These are phyloP conservation scores for Lecanoromycetidae sp. DNA, from an alignment of 2,329 filamentous ascomycete genomes.

Conservation along the genomic window DNA sequence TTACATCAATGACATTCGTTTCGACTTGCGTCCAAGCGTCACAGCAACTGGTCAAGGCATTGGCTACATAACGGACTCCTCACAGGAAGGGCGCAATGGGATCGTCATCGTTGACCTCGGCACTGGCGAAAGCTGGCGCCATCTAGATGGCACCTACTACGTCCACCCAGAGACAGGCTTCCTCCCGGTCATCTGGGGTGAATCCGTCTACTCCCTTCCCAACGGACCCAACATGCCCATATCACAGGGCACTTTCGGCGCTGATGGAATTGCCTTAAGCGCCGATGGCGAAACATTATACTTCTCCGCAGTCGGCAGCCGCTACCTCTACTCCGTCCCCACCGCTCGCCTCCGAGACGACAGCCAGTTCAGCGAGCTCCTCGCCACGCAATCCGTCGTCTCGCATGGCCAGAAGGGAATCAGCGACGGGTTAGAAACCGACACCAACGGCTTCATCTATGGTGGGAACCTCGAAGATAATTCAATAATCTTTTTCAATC, in stretches of 20 bases:
- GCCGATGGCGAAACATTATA: slow-evolving; percentile 38
- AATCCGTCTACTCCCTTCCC: slow-evolving; percentile 30
- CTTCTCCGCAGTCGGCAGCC: slow-evolving; percentile 34
- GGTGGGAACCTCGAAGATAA: slow-evolving; percentile 40
- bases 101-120: slow-evolving; percentile 41
- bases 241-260: slow-evolving; percentile 32
- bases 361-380: slow-evolving; percentile 30
- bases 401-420: slow-evolving; percentile 38
- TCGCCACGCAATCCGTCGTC: slow-evolving; percentile 32
- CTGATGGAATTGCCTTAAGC: slow-evolving; percentile 40
- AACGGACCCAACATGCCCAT: slow-evolving; percentile 6
- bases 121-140: slow-evolving; percentile 38
- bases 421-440: slow-evolving; percentile 42
- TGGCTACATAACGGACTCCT: slow-evolving; percentile 43
- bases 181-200: slow-evolving; percentile 38
- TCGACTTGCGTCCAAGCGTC: slow-evolving; percentile 36
- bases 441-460: slow-evolving; percentile 39
- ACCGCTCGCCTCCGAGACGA: slow-evolving; percentile 33
- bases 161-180: slow-evolving; percentile 36
- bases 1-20: slow-evolving; percentile 44
- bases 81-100: slow-evolving; percentile 37
- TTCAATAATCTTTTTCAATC: slow-evolving; percentile 36
- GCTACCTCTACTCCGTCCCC: slow-evolving; percentile 35
- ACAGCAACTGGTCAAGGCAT: slow-evolving; percentile 34
- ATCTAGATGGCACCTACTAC: slow-evolving; percentile 32